These are phyloP conservation scores for Phylloporus sp. DNA, from an alignment of 768 basidiomycete genomes.

Conservation along the genomic window DNA sequence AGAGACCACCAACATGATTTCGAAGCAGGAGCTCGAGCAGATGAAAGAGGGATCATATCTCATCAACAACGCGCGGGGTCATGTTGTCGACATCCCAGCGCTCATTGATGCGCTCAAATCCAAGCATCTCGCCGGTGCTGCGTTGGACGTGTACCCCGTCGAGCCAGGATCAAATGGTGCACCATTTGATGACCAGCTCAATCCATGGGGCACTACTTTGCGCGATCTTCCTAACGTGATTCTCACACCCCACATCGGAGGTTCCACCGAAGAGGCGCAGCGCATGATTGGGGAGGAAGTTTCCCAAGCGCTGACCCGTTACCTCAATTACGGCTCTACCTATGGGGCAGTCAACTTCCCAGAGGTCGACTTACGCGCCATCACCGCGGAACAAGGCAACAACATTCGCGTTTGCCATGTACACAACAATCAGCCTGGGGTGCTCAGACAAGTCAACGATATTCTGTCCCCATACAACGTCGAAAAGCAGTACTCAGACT, in stretches of 20 bases:
- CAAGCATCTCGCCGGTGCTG: constrained; percentile 83
- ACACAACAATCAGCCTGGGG: constrained; percentile 94
- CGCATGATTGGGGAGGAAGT: constrained; percentile 97
- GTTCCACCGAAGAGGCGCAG: constrained; percentile 98
- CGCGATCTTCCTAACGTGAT: constrained; percentile 84
- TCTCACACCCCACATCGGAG: constrained; percentile 97
- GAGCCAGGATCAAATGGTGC: constrained; percentile 93
- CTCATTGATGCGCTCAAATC: constrained; percentile 76
- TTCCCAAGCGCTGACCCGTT: constrained; percentile 75
- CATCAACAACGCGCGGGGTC: constrained; percentile 96
- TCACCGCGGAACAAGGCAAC: constrained; percentile 75
- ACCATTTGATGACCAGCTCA: constrained; percentile 84
- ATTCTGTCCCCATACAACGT: constrained; percentile 94
- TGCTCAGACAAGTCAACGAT: constrained; percentile 92
- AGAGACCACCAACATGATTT: constrained; percentile 95
- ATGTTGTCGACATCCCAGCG: constrained; percentile 92
- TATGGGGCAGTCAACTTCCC: constrained; percentile 98
- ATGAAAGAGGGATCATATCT: constrained; percentile 97
- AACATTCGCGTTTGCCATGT: constrained; percentile 92
- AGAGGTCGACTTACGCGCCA: constrained; percentile 93
- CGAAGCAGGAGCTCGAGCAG: constrained; percentile 63
- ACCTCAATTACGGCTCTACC: constrained; percentile 89
- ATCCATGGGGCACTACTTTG: constrained; percentile 76
- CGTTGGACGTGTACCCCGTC: constrained; percentile 91
- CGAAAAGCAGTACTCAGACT: constrained; percentile 99